phyloP scores from a whole-genome alignment of 306 rosid species.

The Lathyrus sativus region DNA sequence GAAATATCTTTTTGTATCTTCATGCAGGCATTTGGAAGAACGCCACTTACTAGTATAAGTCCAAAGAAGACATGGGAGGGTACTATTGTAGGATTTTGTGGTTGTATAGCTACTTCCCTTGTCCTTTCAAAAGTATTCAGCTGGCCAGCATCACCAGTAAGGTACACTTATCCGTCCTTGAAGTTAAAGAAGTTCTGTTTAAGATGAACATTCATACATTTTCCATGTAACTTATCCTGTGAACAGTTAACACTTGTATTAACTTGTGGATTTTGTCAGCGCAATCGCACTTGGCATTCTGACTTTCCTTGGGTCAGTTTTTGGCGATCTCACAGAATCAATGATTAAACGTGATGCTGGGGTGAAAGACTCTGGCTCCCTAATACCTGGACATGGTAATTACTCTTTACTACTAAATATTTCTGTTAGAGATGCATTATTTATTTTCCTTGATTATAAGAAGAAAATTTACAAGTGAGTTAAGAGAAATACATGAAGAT shows the following conservation, averaged over 20 bases:
- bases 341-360: constrained; percentile 99
- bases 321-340: constrained; percentile 97
- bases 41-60: constrained; percentile 85
- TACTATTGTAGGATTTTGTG: constrained; percentile 85
- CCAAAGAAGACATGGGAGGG: constrained; percentile 99
- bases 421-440: constrained; percentile 25
- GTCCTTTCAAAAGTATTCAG: constrained; percentile 63
- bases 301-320: constrained; percentile 81
- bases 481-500: constrained; percentile 17
- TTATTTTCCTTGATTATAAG: constrained; percentile 10
- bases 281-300: constrained; percentile 78
- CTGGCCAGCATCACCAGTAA: constrained; percentile 80
- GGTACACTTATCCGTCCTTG: constrained; percentile 52
- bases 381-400: constrained; percentile 98
- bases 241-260: constrained; percentile 20
- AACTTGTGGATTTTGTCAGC: constrained; percentile 46
- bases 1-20: constrained; percentile 36
- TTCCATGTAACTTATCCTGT: constrained; percentile 18
- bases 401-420: constrained; percentile 32
- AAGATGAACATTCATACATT: constrained; percentile 26
- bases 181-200: constrained; percentile 31
- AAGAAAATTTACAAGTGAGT: neutral
- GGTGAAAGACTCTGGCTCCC: constrained; percentile 94
- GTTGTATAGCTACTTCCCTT: constrained; percentile 79
- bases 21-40: constrained; percentile 86